Base-by-base conservation (phyloP, 352 stramenopile genomes). In the Globisporangium nodosum region DNA sequence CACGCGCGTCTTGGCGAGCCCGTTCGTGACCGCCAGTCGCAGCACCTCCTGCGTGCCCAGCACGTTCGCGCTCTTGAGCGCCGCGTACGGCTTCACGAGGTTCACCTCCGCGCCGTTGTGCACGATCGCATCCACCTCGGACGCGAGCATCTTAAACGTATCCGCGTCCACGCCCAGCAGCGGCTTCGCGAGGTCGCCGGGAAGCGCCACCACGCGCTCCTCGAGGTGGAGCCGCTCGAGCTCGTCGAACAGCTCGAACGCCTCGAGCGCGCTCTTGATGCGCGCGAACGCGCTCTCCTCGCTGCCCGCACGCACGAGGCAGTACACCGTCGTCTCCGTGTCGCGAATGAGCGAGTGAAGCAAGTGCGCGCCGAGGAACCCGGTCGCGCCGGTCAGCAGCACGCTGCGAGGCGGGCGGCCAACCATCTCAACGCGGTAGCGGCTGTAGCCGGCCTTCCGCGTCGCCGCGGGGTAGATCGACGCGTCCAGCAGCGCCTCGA, bases 71-170 rank as follows among this genome's bases (percentile, higher is more conserved):
- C 83, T 79, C 60, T 92, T 93, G 37, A 97, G 70, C 20, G 77
- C 66, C 39, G 94, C 77, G 60, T 96, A 97, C 12, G 88, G 84
- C 58, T 96, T 94, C 20, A 95, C 90, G n/a, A 97, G 66, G 61
- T 96, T 96, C 18, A 97, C 91, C 45, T 96, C 77, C n/a, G 91
- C 91, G 21, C 85, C 91, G 65, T 95, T 97, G 67, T 97, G 91
- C 57, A 97, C 61, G 54, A 97, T 94, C 18, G 86, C 85, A 52
- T 97, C 90, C 35, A 96, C 76, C 42, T 92, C 85, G n/a, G 74
- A 86, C 20, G 85, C 81, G 18, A 97, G 62, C 65, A 83, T 81
- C 64, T 96, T 96, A 71, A 96, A 97, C 52, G 74, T 83, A 45
- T 82, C 61, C n/a, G 83, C 69, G 45, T 81, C 67, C 46, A 97